A percentile compares a stretch with the other conserved stretches of the same genome.
Conservation (phyloP, 2,329 filamentous ascomycete genomes). For the Fusarium nanum region DNA sequence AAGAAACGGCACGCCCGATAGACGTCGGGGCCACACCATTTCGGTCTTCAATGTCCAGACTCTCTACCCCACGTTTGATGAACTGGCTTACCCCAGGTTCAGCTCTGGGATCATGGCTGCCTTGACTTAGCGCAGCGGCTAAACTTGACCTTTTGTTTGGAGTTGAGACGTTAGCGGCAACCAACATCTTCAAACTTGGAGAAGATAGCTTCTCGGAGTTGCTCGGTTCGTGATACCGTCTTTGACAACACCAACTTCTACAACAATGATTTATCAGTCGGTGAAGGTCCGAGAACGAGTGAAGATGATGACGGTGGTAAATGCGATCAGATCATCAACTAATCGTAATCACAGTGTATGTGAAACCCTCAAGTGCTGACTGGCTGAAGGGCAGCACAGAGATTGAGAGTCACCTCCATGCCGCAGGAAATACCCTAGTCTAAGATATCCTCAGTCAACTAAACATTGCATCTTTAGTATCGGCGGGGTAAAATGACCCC, state of each 20-base stretch:
- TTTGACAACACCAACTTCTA: conserved; percentile 1
- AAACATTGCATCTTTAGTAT: not conserved
- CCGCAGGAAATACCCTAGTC: not conserved
- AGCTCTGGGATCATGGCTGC: conserved; percentile 8
- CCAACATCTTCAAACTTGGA: not conserved
- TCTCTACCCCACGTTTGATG: conserved; percentile 18
- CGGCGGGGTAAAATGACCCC: not conserved
- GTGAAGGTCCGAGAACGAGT: conserved; percentile 29
- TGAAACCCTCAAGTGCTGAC: not conserved
- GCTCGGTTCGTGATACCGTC: not conserved
- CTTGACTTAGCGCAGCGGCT: conserved; percentile 17
- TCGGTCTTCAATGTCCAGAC: conserved; percentile 32
- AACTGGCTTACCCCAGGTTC: conserved; percentile 22
- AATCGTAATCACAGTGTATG: not conserved
- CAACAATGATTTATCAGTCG: not conserved
- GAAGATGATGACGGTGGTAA: not conserved
- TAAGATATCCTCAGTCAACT: not conserved
- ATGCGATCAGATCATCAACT: not conserved
- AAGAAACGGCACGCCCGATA: conserved; percentile 1
- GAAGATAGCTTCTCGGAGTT: not conserved
- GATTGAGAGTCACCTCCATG: not conserved
- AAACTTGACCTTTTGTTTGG: conserved; percentile 12
- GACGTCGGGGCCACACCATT: conserved; percentile 18
- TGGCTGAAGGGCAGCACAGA: not conserved
- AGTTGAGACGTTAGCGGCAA: not conserved